Evolutionary conservation across 2,329 filamentous ascomycete species (phyloP).

Genomic region (Colletotrichum scovillei): DNA sequence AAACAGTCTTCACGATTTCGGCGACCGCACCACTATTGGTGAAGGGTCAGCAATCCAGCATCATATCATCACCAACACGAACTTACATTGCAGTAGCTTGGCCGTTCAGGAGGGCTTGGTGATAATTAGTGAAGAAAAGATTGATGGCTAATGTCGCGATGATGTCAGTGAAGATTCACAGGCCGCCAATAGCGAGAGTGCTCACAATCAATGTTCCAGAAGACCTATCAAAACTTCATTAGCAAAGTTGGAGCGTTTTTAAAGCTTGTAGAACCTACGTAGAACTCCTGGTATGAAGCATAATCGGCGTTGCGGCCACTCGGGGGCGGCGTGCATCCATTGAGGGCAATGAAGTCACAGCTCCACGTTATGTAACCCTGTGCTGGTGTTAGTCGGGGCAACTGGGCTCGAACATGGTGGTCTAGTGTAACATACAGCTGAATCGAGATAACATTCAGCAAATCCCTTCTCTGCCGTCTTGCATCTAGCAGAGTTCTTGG

Average conservation of each 20-base stretch:
- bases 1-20: slow-evolving; percentile 10
- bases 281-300: slow-evolving; percentile 9
- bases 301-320: slow-evolving; percentile 6
- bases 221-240: not conserved
- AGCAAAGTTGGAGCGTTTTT: not conserved
- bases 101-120: slow-evolving; percentile 8
- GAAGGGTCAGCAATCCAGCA: not conserved
- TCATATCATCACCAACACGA: too few species aligned
- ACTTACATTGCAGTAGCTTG: slow-evolving; percentile 14
- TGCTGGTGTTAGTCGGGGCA: not conserved
- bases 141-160: not conserved
- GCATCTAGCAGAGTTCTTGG: slow-evolving; percentile 13
- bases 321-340: slow-evolving; percentile 14
- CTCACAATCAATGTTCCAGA: slow-evolving; percentile 24
- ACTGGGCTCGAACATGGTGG: not conserved
- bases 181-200: not conserved
- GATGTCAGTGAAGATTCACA: not conserved
- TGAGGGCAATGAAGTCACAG: slow-evolving; percentile 16
- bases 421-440: not conserved
- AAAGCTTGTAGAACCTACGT: not conserved
- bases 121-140: slow-evolving; percentile 20
- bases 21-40: slow-evolving; percentile 3
- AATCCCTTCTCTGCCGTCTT: not conserved
- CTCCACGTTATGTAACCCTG: slow-evolving; percentile 19
- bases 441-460: slow-evolving; percentile 12